These are phyloP conservation scores for Thielaviopsis populi DNA, from an alignment of 2,329 filamentous ascomycete genomes.

Conservation along the genomic window DNA sequence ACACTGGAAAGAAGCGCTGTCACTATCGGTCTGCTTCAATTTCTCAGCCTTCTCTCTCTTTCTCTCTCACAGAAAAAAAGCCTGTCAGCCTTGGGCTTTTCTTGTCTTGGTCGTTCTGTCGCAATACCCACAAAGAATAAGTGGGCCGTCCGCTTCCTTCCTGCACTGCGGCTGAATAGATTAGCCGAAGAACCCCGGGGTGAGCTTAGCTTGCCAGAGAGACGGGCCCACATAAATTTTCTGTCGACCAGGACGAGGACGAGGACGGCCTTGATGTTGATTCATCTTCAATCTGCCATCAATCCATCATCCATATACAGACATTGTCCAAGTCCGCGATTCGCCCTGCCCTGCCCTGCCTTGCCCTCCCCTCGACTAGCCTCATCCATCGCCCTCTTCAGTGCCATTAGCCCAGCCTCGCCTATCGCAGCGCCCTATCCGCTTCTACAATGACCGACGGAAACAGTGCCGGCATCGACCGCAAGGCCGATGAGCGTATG, in stretches of 20 bases:
- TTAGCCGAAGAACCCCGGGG: constrained; percentile 8
- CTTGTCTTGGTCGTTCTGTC: not conserved
- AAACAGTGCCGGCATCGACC: constrained; percentile 51
- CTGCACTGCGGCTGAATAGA: not conserved
- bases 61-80: not conserved
- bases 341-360: no score
- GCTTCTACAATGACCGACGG: constrained; percentile 63
- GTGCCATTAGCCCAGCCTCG: not conserved
- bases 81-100: constrained; percentile 12
- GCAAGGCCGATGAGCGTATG: constrained; percentile 89
- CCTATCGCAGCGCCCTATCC: not conserved
- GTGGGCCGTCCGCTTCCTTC: not conserved
- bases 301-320: no score
- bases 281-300: no score
- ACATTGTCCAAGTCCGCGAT: not conserved
- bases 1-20: not conserved
- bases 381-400: not conserved
- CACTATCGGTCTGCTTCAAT: not conserved
- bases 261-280: no score
- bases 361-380: no score
- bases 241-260: not conserved
- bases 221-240: constrained; percentile 1
- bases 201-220: not conserved
- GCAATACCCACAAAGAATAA: not conserved
- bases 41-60: constrained; percentile 14